Conservation (phyloP, 2,329 filamentous ascomycete genomes). For the Pseudogymnoascus sp. region DNA sequence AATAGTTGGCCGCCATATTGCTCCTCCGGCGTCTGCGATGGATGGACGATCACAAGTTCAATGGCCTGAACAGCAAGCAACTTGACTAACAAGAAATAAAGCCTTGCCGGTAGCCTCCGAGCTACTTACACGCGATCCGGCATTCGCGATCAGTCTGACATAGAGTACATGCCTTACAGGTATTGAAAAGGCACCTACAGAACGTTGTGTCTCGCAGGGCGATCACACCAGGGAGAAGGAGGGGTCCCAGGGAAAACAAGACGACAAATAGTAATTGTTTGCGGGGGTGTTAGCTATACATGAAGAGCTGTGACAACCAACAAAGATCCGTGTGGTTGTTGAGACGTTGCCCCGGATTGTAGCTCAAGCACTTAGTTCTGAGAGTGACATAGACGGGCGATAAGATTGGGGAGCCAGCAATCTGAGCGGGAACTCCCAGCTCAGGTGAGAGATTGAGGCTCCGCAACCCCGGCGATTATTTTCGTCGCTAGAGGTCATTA, state of each 20-base stretch:
- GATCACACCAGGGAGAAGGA: background rate
- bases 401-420: background rate
- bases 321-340: slow-evolving; percentile 3
- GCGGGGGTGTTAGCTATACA: slow-evolving; percentile 3
- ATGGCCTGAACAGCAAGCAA: background rate
- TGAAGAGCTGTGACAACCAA: slow-evolving; percentile 2
- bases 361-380: background rate
- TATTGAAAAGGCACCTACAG: slow-evolving; percentile 6
- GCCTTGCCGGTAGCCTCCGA: background rate
- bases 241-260: background rate
- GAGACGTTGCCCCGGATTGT: background rate
- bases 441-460: slow-evolving; percentile 5
- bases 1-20: slow-evolving; percentile 88
- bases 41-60: background rate
- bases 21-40: background rate
- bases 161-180: background rate
- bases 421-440: slow-evolving; percentile 1
- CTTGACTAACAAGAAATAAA: background rate
- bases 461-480: slow-evolving; percentile 6
- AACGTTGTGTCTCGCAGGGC: slow-evolving; percentile 2
- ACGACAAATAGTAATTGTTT: background rate
- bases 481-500: slow-evolving; percentile 8
- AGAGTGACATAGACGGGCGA: slow-evolving; percentile 4
- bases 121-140: background rate
- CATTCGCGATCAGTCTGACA: background rate